These are phyloP conservation scores for Chionographis japonica DNA, from an alignment of 106 monocot genomes.

Conservation along the genomic window DNA sequence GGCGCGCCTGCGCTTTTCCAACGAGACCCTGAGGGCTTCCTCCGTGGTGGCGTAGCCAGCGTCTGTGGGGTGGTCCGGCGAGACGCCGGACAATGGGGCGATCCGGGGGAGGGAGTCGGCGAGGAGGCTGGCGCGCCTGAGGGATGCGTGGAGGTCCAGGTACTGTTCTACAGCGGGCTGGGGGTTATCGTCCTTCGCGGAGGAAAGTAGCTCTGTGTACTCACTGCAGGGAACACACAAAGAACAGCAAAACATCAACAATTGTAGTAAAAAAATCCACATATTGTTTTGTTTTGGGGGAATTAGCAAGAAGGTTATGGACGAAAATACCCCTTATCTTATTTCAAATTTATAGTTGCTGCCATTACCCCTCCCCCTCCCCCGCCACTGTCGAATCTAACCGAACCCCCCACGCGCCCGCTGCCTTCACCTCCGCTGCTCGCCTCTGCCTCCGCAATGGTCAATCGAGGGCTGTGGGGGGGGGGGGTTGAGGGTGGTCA, in stretches of 20 bases:
- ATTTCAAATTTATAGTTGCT: too few species aligned
- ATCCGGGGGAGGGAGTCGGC: conserved; percentile 52
- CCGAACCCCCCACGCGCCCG: too few species aligned
- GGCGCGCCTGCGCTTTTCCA: conserved; percentile 38
- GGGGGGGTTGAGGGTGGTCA: too few species aligned
- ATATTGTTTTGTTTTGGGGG: too few species aligned
- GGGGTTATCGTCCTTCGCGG: conserved; percentile 63
- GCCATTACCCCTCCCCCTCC: too few species aligned
- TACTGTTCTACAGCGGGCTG: conserved; percentile 77
- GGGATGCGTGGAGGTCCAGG: conserved; percentile 45
- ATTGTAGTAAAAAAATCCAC: neutral
- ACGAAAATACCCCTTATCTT: too few species aligned
- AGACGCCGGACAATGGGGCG: neutral
- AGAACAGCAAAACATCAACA: neutral
- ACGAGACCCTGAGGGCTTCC: conserved; percentile 26
- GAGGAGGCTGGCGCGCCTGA: conserved; percentile 36
- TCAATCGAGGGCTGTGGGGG: too few species aligned
- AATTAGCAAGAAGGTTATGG: too few species aligned
- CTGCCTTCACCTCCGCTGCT: too few species aligned
- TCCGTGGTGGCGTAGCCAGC: conserved; percentile 15
- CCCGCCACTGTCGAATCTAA: too few species aligned
- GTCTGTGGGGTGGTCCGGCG: conserved; percentile 22
- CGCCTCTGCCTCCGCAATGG: too few species aligned
- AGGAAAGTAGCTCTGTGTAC: conserved; percentile 65
- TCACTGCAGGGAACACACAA: conserved; percentile 53